A percentile compares a stretch with the other conserved stretches of the same genome.
Conservation (phyloP, 345 rosid genomes). For the Brassica juncea region DNA sequence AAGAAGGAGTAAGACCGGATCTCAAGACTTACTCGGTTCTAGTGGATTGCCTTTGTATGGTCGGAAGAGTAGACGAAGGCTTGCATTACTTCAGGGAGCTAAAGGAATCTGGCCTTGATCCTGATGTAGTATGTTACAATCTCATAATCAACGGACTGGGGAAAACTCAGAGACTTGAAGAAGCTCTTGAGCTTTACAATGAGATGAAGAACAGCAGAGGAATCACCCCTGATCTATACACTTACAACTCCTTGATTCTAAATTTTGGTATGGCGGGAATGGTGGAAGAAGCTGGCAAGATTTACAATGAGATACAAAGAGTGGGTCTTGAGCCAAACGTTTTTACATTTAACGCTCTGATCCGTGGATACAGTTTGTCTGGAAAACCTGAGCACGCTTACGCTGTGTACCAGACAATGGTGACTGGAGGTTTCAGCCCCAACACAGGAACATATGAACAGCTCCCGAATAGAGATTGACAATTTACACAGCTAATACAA, state of each 20-base stretch:
- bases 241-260: constrained; percentile 77
- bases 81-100: constrained; percentile 63
- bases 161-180: constrained; percentile 59
- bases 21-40: constrained; percentile 79
- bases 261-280: constrained; percentile 62
- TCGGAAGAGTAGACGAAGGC: constrained; percentile 78
- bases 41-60: constrained; percentile 69
- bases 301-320: constrained; percentile 61
- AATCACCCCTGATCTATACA: constrained; percentile 71
- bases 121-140: constrained; percentile 72
- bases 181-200: constrained; percentile 61
- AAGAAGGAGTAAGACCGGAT: constrained; percentile 84
- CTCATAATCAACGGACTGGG: constrained; percentile 79
- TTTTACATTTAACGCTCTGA: constrained; percentile 83
- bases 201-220: constrained; percentile 66
- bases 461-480: constrained; percentile 63
- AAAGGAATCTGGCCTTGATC: constrained; percentile 62
- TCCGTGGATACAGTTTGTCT: constrained; percentile 70
- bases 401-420: constrained; percentile 75
- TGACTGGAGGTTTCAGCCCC: constrained; percentile 80
- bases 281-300: constrained; percentile 66
- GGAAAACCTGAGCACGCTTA: constrained; percentile 73
- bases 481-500: constrained; percentile 23
- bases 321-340: constrained; percentile 79
- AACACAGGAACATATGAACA: constrained; percentile 82